Evolutionary conservation across 805 yeast species (phyloP).

Genomic region (Clavispora phyllophila): DNA sequence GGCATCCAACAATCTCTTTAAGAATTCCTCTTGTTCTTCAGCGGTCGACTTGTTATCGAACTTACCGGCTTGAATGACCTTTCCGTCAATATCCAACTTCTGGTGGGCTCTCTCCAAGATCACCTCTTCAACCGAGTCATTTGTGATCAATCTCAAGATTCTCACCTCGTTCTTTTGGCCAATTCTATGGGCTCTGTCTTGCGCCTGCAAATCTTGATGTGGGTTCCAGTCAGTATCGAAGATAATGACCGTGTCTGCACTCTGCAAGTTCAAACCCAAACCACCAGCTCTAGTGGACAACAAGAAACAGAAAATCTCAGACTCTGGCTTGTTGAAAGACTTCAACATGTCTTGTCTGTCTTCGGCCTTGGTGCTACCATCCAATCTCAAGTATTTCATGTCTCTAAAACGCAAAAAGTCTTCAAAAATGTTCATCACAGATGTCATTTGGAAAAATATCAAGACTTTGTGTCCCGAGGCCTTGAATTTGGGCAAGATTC

Average conservation of each 20-base stretch:
- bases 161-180: constrained; percentile 87
- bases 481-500: constrained; percentile 70
- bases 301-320: constrained; percentile 74
- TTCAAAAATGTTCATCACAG: constrained; percentile 87
- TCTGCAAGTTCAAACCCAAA: constrained; percentile 77
- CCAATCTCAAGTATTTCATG: constrained; percentile 69
- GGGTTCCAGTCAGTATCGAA: constrained; percentile 92
- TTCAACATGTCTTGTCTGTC: constrained; percentile 75
- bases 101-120: constrained; percentile 79
- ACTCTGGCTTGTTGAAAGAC: constrained; percentile 66
- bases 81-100: constrained; percentile 81
- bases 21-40: constrained; percentile 79
- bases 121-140: constrained; percentile 80
- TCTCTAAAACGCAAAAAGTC: constrained; percentile 65
- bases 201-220: constrained; percentile 87
- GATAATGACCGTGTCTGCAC: constrained; percentile 82
- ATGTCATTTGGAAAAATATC: constrained; percentile 86
- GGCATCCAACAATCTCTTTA: constrained; percentile 66
- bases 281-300: constrained; percentile 89
- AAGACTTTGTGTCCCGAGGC: constrained; percentile 73
- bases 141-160: constrained; percentile 72
- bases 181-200: constrained; percentile 85
- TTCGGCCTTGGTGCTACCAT: constrained; percentile 81
- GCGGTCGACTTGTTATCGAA: constrained; percentile 82
- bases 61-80: constrained; percentile 88